A percentile compares a stretch with the other conserved stretches of the same genome.
These are phyloP conservation scores for Fusarium luffae DNA, from an alignment of 2,329 filamentous ascomycete species.

Conservation along the genomic window DNA sequence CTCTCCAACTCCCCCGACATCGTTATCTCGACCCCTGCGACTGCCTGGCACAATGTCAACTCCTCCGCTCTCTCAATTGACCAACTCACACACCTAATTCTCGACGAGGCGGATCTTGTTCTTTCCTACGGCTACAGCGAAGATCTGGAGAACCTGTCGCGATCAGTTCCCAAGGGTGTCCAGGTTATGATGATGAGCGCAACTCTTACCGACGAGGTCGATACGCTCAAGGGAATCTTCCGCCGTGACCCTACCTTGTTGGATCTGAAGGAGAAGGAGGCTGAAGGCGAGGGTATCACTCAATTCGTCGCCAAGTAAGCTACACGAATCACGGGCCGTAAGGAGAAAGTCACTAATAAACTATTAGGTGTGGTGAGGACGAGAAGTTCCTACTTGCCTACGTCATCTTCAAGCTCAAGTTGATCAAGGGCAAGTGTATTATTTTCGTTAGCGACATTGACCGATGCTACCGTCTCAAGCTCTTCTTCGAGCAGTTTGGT, in stretches of 20 bases:
- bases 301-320: slow-evolving; percentile 86
- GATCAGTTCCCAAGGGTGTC: slow-evolving; percentile 82
- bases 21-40: slow-evolving; percentile 89
- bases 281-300: slow-evolving; percentile 78
- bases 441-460: slow-evolving; percentile 85
- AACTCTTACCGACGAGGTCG: slow-evolving; percentile 87
- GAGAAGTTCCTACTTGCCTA: slow-evolving; percentile 96
- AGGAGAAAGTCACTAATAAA: slow-evolving; percentile 21
- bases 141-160: slow-evolving; percentile 83
- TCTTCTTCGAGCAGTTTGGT: slow-evolving; percentile 97
- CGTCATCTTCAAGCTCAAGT: slow-evolving; percentile 92
- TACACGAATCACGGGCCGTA: background rate
- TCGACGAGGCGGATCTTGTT: slow-evolving; percentile 95
- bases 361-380: slow-evolving; percentile 82
- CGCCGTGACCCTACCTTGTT: slow-evolving; percentile 82
- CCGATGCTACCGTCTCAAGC: slow-evolving; percentile 87
- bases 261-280: slow-evolving; percentile 84
- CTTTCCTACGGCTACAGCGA: slow-evolving; percentile 94
- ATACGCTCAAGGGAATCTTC: slow-evolving; percentile 86
- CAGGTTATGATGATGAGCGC: slow-evolving; percentile 96
- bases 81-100: slow-evolving; percentile 79
- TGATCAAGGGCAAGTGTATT: slow-evolving; percentile 90
- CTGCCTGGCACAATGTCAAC: slow-evolving; percentile 81
- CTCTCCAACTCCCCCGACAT: slow-evolving; percentile 89
- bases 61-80: slow-evolving; percentile 72